Percentiles rank a stretch among this genome's conserved stretches.
Conservation (phyloP, 208 protist species). For the Entamoeba histolytica region DNA sequence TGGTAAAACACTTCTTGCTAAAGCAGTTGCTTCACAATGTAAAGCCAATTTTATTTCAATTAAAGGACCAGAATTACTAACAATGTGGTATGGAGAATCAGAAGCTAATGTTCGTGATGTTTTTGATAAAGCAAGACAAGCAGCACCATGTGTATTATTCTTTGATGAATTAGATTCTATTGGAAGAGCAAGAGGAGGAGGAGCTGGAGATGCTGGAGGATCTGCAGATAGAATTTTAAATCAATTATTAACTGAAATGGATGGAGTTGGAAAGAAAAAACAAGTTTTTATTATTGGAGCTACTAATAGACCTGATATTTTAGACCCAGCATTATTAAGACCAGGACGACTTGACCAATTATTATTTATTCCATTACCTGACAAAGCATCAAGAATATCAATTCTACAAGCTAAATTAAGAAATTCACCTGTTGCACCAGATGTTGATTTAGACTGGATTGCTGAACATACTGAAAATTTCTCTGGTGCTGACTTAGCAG, state of each 20-base stretch:
- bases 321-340: slow-evolving; percentile 95
- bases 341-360: slow-evolving; percentile 75
- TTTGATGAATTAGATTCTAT: slow-evolving; percentile 99
- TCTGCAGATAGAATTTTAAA: slow-evolving; percentile 97
- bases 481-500: slow-evolving; percentile 91
- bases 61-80: slow-evolving; percentile 98
- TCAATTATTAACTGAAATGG: slow-evolving; percentile 99
- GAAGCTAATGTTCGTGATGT: slow-evolving; percentile 99
- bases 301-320: slow-evolving; percentile 98
- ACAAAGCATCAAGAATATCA: slow-evolving; percentile 66
- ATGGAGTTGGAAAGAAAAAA: slow-evolving; percentile 93
- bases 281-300: slow-evolving; percentile 99
- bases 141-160: slow-evolving; percentile 98
- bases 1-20: slow-evolving; percentile 61
- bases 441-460: slow-evolving; percentile 81
- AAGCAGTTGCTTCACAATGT: slow-evolving; percentile 55
- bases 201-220: slow-evolving; percentile 70
- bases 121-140: slow-evolving; percentile 95
- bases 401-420: slow-evolving; percentile 86
- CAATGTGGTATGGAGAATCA: slow-evolving; percentile 99
- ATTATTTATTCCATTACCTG: slow-evolving; percentile 99
- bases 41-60: slow-evolving; percentile 99
- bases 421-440: slow-evolving; percentile 76
- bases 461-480: slow-evolving; percentile 83
- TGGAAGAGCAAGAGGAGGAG: slow-evolving; percentile 66